A percentile compares a stretch with the other conserved stretches of the same genome.
Evolutionary conservation across 331 rosid genomes (phyloP).

Genomic region (Acacia concinna): DNA sequence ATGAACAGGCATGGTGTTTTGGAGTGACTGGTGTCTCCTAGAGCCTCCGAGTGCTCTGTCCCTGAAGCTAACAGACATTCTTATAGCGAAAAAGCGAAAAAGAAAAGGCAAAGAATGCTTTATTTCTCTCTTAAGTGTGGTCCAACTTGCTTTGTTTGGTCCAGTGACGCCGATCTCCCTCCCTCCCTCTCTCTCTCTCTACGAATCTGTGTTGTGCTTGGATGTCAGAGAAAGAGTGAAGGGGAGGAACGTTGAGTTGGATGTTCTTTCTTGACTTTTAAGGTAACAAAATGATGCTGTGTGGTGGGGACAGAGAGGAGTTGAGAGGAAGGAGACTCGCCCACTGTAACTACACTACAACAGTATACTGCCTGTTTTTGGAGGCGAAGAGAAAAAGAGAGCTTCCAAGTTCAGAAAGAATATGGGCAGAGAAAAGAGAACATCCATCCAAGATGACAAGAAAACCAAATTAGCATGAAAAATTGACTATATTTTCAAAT

Average conservation of each 20-base stretch:
- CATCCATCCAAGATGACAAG: neutral
- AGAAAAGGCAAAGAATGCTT: constrained; percentile 11
- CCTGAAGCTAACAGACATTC: constrained; percentile 51
- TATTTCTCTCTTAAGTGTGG: neutral
- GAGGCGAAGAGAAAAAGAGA: neutral
- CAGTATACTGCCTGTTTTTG: neutral
- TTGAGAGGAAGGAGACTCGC: neutral
- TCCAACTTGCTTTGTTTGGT: constrained; percentile 31
- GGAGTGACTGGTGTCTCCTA: constrained; percentile 35
- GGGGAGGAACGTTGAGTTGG: constrained; percentile 9
- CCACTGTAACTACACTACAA: neutral
- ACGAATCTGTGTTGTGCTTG: constrained; percentile 15
- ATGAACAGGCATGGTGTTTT: constrained; percentile 54
- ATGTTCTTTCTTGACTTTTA: constrained; percentile 58
- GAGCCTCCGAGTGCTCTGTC: constrained; percentile 50
- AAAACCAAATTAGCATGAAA: neutral
- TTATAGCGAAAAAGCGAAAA: constrained; percentile 5
- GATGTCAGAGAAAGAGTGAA: constrained; percentile 34
- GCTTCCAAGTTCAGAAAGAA: neutral
- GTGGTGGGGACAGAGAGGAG: constrained; percentile 29
- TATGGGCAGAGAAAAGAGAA: neutral
- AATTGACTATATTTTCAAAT: neutral
- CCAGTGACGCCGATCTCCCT: constrained; percentile 26
- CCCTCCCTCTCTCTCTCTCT: too few relatives aligned
- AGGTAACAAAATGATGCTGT: constrained; percentile 34